Percentiles rank a stretch among this genome's conserved stretches.
These are phyloP conservation scores for Mortierella antarctica DNA, from an alignment of 192 early-diverging fungal genomes.

Conservation along the genomic window DNA sequence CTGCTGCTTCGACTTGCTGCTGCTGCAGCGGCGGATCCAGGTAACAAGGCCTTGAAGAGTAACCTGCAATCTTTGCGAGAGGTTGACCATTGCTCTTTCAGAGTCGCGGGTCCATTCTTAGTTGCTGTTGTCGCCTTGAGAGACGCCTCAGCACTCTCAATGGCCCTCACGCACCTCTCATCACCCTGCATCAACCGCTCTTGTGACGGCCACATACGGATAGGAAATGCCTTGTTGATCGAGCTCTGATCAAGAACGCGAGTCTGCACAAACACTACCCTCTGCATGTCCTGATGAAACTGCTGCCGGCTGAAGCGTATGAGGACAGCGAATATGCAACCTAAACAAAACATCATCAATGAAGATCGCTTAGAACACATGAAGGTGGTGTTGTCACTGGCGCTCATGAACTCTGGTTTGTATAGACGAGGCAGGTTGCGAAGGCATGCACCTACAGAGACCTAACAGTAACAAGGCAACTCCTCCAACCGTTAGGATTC, in stretches of 20 bases:
- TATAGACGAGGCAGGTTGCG: too few species aligned
- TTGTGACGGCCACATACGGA: slow-evolving; percentile 21
- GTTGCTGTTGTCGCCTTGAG: background rate
- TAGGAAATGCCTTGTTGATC: slow-evolving; percentile 7
- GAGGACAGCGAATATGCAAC: slow-evolving; percentile 14
- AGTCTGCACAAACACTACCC: slow-evolving; percentile 1
- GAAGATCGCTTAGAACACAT: too few species aligned
- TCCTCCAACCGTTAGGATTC: slow-evolving; percentile 17
- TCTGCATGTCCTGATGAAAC: background rate
- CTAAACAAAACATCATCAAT: slow-evolving; percentile 3
- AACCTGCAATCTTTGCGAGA: too few species aligned
- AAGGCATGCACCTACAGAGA: slow-evolving; percentile 2
- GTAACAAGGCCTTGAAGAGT: too few species aligned
- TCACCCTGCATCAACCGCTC: slow-evolving; percentile 7
- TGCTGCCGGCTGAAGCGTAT: slow-evolving; percentile 12
- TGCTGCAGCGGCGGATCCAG: too few species aligned
- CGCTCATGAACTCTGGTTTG: too few species aligned
- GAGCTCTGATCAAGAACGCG: slow-evolving; percentile 8
- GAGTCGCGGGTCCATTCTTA: too few species aligned
- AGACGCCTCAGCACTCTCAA: background rate
- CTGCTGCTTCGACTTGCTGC: background rate
- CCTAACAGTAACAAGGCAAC: slow-evolving; percentile 12
- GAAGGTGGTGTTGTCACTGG: too few species aligned
- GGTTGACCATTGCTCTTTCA: too few species aligned
- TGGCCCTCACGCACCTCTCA: background rate